Evolutionary conservation across 768 basidiomycete genomes (phyloP), one percentile per base, ranked within the genome.

Genomic region (Amanita jacksonii): DNA sequence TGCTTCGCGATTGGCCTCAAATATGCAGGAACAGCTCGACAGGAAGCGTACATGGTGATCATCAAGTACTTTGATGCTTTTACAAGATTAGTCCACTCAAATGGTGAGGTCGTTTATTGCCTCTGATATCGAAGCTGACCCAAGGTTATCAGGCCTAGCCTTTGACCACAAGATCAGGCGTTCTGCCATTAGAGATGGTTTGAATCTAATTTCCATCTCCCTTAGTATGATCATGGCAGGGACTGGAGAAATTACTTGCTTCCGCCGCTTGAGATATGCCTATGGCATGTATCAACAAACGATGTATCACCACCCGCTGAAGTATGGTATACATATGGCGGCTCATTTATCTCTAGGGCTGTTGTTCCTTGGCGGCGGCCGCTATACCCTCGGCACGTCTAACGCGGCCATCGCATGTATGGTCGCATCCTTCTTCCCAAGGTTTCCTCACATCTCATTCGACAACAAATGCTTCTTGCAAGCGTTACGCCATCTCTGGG

Each of bases 201-300:
- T 97, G 27, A 93, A 87, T 55, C 66, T 93, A 31, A 84, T 98
- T 43, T 85, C 88, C 0, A 72, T 96, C 27, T 72, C 92, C 1
- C 64, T 96, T 24, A 81, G 86, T 56, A 85, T 94, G 74, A 85
- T 98, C 33, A 94, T 98, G 89, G 91, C 94, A 1, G 96, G 96
- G 8, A 94, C 92, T 0, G 96, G 96, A 3, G 92, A 98, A 60
- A 77, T 97, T 39, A 85, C 83, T 44, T 89, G 87, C 52, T 68
- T 98, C 13, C 77, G 89, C 15, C 76, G 92, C 16, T 71, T 98
- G 9, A 77, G 96, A 15, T 85, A 88, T 59, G 80, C 86, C 6
- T 97, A 90, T 55, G 94, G 92, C 19, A 82, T 90, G 73, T 80
- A 82, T 54, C 77, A 77, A 45, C 73, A 73, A 42, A 64, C 73